These are phyloP conservation scores for Peribolospora baueri DNA, from an alignment of 768 basidiomycete species.

Conservation along the genomic window DNA sequence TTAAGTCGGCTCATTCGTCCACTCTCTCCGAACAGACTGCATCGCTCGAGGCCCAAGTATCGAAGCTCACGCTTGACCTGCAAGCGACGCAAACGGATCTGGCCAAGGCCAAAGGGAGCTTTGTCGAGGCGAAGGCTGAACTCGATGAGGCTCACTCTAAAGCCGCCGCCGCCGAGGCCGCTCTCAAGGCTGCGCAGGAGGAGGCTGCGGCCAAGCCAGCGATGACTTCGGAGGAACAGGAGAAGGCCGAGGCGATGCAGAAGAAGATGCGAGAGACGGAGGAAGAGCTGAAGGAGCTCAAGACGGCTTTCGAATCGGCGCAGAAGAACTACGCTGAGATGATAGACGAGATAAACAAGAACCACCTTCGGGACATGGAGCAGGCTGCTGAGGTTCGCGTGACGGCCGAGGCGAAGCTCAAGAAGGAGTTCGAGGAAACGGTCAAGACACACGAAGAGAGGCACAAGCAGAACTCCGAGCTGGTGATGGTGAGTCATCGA, in stretches of 20 bases:
- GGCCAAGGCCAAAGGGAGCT: no score
- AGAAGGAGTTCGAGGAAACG: constrained; percentile 32
- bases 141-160: no score
- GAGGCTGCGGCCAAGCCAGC: constrained; percentile 30
- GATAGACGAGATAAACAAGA: constrained; percentile 31
- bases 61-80: no score
- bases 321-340: constrained; percentile 37
- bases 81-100: no score
- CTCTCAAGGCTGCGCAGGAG: constrained; percentile 21
- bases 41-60: no score
- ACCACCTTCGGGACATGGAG: constrained; percentile 48
- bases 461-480: constrained; percentile 36
- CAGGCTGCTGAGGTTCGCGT: constrained; percentile 43
- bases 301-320: constrained; percentile 41
- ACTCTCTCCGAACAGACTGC: no score
- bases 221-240: constrained; percentile 21
- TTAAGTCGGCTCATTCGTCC: no score
- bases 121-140: no score
- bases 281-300: constrained; percentile 17
- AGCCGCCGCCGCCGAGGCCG: no score
- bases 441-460: constrained; percentile 26
- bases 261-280: not conserved
- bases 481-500: constrained; percentile 40
- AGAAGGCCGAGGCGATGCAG: not conserved
- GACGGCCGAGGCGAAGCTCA: constrained; percentile 43